These are phyloP conservation scores for Blastobotrys aristatus DNA, from an alignment of 1,139 yeast species.

Conservation along the genomic window DNA sequence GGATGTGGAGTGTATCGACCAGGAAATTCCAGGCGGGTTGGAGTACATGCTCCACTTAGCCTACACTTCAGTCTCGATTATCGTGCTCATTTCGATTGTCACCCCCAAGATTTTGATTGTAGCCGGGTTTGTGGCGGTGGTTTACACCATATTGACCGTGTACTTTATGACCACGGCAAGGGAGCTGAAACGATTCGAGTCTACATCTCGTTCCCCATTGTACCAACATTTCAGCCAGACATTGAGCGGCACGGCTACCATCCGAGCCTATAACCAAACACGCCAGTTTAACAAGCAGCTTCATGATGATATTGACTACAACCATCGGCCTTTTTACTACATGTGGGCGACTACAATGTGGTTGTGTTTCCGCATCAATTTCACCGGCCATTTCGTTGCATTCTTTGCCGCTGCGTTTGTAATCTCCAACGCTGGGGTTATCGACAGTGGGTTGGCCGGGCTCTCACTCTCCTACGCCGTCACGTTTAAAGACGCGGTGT, in stretches of 20 bases:
- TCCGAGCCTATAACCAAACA: conserved; percentile 72
- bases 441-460: conserved; percentile 90
- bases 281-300: conserved; percentile 69
- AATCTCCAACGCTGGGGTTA: conserved; percentile 64
- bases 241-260: conserved; percentile 64
- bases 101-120: conserved; percentile 82
- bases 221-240: conserved; percentile 76
- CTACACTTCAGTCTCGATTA: conserved; percentile 63
- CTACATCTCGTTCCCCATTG: conserved; percentile 70
- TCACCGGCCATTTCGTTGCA: conserved; percentile 81
- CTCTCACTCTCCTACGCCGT: conserved; percentile 87
- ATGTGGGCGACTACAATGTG: conserved; percentile 92
- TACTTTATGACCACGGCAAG: conserved; percentile 75
- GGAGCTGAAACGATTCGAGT: conserved; percentile 74
- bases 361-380: conserved; percentile 91
- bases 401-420: conserved; percentile 80
- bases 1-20: conserved; percentile 91
- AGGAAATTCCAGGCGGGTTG: conserved; percentile 79
- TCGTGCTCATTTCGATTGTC: conserved; percentile 66
- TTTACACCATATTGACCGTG: conserved; percentile 79
- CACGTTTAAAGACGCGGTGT: conserved; percentile 85
- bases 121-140: conserved; percentile 55
- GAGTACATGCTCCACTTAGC: conserved; percentile 65
- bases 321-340: conserved; percentile 88
- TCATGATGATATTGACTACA: conserved; percentile 62